A percentile compares a stretch with the other conserved stretches of the same genome.
Conservation (phyloP, 306 rosid genomes). For the Vigna nakashimae region DNA sequence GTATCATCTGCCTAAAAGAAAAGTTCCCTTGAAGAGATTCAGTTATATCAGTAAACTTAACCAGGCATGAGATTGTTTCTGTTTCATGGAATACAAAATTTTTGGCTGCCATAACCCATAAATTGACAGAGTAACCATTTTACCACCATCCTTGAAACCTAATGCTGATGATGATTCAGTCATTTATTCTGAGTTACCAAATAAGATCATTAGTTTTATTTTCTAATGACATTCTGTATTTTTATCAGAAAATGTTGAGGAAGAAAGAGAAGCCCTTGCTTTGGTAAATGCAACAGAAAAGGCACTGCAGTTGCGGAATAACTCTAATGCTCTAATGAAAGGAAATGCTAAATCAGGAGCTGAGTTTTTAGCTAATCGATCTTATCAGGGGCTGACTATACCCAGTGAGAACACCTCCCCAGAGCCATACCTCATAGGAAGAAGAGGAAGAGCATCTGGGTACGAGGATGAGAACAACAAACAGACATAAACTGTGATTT, state of each 20-base stretch:
- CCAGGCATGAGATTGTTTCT: not conserved
- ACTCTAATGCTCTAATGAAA: conserved; percentile 54
- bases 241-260: conserved; percentile 59
- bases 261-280: conserved; percentile 59
- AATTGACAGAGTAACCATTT: not conserved
- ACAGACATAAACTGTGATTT: conserved; percentile 22
- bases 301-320: conserved; percentile 74
- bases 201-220: not conserved
- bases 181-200: conserved; percentile 12
- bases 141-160: not conserved
- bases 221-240: conserved; percentile 2
- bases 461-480: conserved; percentile 61
- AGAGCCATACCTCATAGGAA: conserved; percentile 65
- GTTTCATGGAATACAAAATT: conserved; percentile 6
- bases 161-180: not conserved
- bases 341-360: conserved; percentile 76
- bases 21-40: too few relatives aligned
- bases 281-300: conserved; percentile 72
- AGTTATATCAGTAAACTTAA: too few relatives aligned
- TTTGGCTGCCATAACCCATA: conserved; percentile 5
- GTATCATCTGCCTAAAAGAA: too few relatives aligned
- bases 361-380: conserved; percentile 71
- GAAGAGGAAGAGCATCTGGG: conserved; percentile 78
- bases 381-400: conserved; percentile 83
- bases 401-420: conserved; percentile 54